These are phyloP conservation scores for Thelonectria discophora DNA, from an alignment of 2,329 filamentous ascomycete species.

Conservation along the genomic window DNA sequence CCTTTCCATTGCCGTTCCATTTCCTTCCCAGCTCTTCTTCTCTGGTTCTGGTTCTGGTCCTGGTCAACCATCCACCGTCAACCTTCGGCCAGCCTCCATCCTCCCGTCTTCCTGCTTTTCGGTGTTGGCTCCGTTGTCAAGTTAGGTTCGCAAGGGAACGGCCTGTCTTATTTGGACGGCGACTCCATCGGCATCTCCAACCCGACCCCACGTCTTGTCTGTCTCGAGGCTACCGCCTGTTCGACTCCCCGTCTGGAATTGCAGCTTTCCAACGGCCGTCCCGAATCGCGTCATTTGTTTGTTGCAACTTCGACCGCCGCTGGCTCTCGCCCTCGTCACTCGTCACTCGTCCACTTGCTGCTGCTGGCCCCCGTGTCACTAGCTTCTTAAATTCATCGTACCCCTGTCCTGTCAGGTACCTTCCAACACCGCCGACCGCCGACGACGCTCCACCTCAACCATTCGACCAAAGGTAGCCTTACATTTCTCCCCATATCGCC, in stretches of 20 bases:
- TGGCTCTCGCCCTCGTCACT: slow-evolving; percentile 25
- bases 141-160: slow-evolving; percentile 16
- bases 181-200: slow-evolving; percentile 12
- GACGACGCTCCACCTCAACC: slow-evolving; percentile 42
- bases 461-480: slow-evolving; percentile 42
- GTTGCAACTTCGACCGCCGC: not conserved
- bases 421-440: slow-evolving; percentile 42
- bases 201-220: slow-evolving; percentile 14
- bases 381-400: slow-evolving; percentile 27
- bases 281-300: slow-evolving; percentile 7
- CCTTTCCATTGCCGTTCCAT: slow-evolving; percentile 18
- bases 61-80: no score
- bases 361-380: slow-evolving; percentile 21
- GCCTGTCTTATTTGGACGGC: slow-evolving; percentile 22
- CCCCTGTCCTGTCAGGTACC: slow-evolving; percentile 39
- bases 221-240: slow-evolving; percentile 2
- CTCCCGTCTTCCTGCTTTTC: slow-evolving; percentile 11
- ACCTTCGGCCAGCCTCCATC: not conserved
- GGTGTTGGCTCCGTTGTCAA: slow-evolving; percentile 20
- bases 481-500: slow-evolving; percentile 33
- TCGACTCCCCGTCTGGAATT: slow-evolving; percentile 1
- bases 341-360: slow-evolving; percentile 14
- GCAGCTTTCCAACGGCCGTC: not conserved
- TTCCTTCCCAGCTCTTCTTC: slow-evolving; percentile 20
- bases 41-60: not conserved